Conservation (phyloP, 2,329 filamentous ascomycete species). For the Fusarium subtropicale region DNA sequence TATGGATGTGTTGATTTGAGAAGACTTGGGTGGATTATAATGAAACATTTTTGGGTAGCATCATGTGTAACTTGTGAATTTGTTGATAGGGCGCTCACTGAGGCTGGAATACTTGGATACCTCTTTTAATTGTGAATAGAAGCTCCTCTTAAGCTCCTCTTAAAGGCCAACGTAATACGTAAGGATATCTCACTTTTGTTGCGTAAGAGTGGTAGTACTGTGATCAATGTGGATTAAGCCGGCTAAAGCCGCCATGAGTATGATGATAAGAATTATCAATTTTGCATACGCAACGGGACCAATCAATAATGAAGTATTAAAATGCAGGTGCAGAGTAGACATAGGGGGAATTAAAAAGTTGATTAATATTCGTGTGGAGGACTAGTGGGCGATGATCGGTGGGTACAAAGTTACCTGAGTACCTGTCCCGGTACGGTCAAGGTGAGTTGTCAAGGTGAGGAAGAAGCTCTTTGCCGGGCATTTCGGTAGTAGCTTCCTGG, state of each 20-base stretch:
- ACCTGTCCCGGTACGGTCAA: not conserved
- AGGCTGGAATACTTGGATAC: not conserved
- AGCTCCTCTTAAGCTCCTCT: not conserved
- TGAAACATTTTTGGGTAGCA: not conserved
- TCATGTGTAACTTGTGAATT: not conserved
- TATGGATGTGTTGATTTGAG: not conserved
- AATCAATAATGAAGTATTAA: not conserved
- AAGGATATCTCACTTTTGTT: not conserved
- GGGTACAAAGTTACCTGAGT: not conserved
- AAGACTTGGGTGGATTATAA: not conserved
- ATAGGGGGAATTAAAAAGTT: not conserved
- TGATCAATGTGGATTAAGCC: slow-evolving; percentile 6
- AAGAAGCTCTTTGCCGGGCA: not conserved
- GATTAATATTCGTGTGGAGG: not conserved
- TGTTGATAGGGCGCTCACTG: not conserved
- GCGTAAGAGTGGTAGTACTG: not conserved
- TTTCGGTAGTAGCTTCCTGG: slow-evolving; percentile 4
- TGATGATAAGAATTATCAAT: not conserved
- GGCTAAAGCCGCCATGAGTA: not conserved
- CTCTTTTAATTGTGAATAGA: not conserved
- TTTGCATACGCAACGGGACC: not conserved
- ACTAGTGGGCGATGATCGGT: too few relatives aligned
- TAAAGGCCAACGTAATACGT: not conserved
- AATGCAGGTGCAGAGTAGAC: not conserved
- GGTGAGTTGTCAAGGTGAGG: not conserved